Conservation (phyloP, 495 filamentous ascomycete species). For the Lepraria neglecta region DNA sequence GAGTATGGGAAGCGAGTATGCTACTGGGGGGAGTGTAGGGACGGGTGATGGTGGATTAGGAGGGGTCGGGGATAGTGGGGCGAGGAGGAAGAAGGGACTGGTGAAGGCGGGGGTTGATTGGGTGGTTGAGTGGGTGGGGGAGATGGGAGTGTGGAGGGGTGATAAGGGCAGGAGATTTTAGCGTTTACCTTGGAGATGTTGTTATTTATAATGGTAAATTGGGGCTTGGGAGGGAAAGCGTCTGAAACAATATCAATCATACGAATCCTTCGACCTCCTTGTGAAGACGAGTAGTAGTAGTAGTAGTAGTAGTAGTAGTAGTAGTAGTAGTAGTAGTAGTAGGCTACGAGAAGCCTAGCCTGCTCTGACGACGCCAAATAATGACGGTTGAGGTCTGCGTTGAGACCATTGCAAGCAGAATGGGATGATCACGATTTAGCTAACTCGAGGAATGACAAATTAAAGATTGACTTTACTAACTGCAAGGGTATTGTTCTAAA, state of each 20-base stretch:
- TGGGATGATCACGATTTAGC: too few relatives aligned
- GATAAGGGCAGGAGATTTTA: conserved; percentile 43
- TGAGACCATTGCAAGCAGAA: too few relatives aligned
- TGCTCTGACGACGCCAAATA: too few relatives aligned
- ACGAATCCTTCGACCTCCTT: too few relatives aligned
- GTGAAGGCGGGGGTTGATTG: conserved; percentile 82
- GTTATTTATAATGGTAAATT: not conserved
- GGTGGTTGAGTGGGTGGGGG: conserved; percentile 63
- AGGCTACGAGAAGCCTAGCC: too few relatives aligned
- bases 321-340: too few relatives aligned
- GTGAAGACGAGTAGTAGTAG: too few relatives aligned
- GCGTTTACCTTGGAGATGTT: not conserved
- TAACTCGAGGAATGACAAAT: not conserved
- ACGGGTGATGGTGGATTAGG: conserved; percentile 40
- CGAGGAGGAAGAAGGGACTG: conserved; percentile 53
- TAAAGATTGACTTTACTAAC: not conserved
- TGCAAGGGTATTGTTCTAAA: conserved; percentile 8
- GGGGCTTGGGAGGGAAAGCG: not conserved
- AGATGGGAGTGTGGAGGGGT: conserved; percentile 60
- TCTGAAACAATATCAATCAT: too few relatives aligned
- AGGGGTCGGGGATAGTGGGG: conserved; percentile 37
- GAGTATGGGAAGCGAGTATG: conserved; percentile 68
- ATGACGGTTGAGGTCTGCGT: too few relatives aligned
- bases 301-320: too few relatives aligned
- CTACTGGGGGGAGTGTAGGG: conserved; percentile 43